Evolutionary conservation across 1,284 basidiomycete genomes (phyloP), one percentile per base, ranked within the genome.

Genomic region (Ceratobasidium sp.): DNA sequence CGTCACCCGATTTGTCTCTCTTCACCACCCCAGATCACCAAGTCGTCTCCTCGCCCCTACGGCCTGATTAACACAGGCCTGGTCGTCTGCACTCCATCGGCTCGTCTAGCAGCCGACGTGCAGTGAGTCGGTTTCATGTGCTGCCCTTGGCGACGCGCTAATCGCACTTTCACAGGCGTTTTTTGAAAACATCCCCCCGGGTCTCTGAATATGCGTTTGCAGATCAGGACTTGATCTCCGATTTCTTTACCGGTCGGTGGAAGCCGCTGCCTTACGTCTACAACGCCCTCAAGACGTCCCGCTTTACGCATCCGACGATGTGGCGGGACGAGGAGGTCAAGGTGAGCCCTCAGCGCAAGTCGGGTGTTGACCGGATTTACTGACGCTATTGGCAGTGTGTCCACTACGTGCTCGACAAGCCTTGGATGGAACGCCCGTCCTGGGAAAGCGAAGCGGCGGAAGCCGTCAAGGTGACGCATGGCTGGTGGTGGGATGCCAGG

Each of bases 211-310:
- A 93, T 85, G 87, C 87, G 54, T 99, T 99, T 84, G 92, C 96
- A 0, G 97, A 99, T 83, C 97, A 99, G 85, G 97, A 99, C 82
- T 89, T 98, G 33, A 89, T 99, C 44, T 90, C 96, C 0, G 90
- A 90, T 46, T 90, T 92, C 82, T 98, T 97, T 87, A 85, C 87
- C 70, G 93, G 92, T 18, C 92, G 85, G 81, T 94, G 91, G 92
- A 89, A 86, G 77, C 90, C 92, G 12, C 84, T 96, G 44, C 89
- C 91, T 0, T 96, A 93, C 90, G 89, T 90, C 78, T 96, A 96
- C 85, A 97, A 97, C 81, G 95, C 94, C 0, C 88, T 97, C 80
- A 95, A 95, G 85, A 94, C 94, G 23, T 84, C 95, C 79, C 88
- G 91, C 66, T 82, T 87, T 60, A 88, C 92, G 71, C 95, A 97